Evolutionary conservation across 2,329 filamentous ascomycete genomes (phyloP), one percentile per base, ranked within the genome.

Genomic region (Pyrenochaeta sp.): DNA sequence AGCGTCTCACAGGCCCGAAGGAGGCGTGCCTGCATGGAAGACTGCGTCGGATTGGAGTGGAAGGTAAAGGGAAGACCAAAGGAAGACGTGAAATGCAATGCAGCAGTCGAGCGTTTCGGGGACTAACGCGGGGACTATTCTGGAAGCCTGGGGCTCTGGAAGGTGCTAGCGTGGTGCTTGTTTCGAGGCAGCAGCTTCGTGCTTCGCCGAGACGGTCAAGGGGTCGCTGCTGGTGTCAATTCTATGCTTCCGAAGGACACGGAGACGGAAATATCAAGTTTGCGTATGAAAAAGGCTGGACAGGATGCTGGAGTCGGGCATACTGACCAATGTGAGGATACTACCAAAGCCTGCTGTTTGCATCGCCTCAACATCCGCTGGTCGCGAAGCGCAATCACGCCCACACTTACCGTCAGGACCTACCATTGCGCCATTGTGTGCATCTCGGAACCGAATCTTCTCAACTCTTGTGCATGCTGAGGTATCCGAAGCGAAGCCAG

Each of bases 71-170:
- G 39, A 41, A n/a, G 21, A 17, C n/a, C 12, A 15, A 3, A 21
- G 5, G 5, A 21, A 27, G 21, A 6, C 12, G 21, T 27, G 37
- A 40, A 18, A 18, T 20, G 40, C n/a, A n/a, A n/a, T n/a, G n/a
- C n/a, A n/a, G n/a, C n/a, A n/a, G n/a, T n/a, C n/a, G 12, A 30
- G n/a, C 14, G 40, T 30, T 14, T 42, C 40, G 40, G 40, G 40
- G 23, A 42, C 14, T 42, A 42, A 42, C 10, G 40, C 40, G 40
- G 40, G 40, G 40, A 42, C 40, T 42, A 42, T 42, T 30, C 27
- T 42, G 40, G 40, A 42, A 17, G 40, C 40, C n/a, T 41, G 39
- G 37, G 37, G 37, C 37, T 40, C 17, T 40, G 37, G 15, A n/a
- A 10, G 40, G 14, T 30, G 40, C 40, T 42, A 30, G 39, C 23